Percentiles rank a stretch among this genome's conserved stretches.
phyloP scores from a whole-genome alignment of 495 filamentous ascomycete genomes.

The Penicillium psychrofluorescens region DNA sequence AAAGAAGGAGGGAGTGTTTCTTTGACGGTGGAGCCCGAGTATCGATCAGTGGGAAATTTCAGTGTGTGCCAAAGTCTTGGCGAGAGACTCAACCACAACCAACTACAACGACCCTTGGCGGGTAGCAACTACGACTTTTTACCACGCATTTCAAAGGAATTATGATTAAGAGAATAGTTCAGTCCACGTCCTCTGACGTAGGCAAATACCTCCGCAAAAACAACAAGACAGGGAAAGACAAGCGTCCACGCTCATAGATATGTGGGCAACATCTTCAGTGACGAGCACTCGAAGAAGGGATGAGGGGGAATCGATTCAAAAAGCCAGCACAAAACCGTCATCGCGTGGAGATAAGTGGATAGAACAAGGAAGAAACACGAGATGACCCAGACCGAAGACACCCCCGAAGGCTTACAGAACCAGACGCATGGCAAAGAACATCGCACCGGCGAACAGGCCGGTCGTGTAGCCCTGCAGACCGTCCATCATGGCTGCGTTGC shows the following conservation, averaged over 20 bases:
- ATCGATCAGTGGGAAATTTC: conserved; percentile 41
- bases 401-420: conserved; percentile 31
- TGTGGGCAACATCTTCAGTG: conserved; percentile 9
- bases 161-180: conserved; percentile 6
- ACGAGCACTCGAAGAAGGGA: conserved; percentile 3
- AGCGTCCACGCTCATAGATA: conserved; percentile 12
- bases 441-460: conserved; percentile 37
- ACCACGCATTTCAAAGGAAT: background rate
- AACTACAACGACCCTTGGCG: too few relatives aligned
- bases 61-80: conserved; percentile 42
- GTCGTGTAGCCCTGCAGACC: conserved; percentile 41
- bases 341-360: conserved; percentile 13
- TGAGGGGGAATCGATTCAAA: conserved; percentile 12
- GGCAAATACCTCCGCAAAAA: background rate
- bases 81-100: conserved; percentile 14
- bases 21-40: conserved; percentile 35
- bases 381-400: conserved; percentile 1
- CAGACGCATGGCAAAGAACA: conserved; percentile 42
- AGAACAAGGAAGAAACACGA: conserved; percentile 1
- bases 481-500: conserved; percentile 26
- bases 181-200: background rate
- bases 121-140: too few relatives aligned
- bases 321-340: conserved; percentile 2
- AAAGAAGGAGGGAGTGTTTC: conserved; percentile 18
- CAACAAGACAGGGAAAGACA: conserved; percentile 14